Evolutionary conservation across 192 early-diverging fungal species (phyloP), one percentile per base, ranked within the genome.

Genomic region (Phycomyces nitens): DNA sequence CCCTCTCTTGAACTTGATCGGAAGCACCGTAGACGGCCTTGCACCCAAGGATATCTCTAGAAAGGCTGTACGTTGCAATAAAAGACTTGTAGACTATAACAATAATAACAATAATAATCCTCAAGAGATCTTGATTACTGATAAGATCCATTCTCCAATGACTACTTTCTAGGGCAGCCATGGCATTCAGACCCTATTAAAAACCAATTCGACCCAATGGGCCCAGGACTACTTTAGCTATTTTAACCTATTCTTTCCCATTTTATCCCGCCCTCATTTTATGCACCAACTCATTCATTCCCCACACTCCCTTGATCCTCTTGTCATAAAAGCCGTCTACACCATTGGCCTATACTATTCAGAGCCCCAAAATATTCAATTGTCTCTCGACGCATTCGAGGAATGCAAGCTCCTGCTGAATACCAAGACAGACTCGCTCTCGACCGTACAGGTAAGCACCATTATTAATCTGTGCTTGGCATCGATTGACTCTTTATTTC

Each of bases 161-260:
- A 58, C 43, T 61, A 50, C 51, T 40, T 55, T 68, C 62, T 65
- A 74, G 54, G 51, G 51, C 50, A 56, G 68, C 60, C 26, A 69
- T 57, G 53, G 49, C 68, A 62, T 51, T 24, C 14, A 56, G 60
- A 22, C 44, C 44, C 44, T 42, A 50, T 75, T 54, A 62, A 66
- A 63, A 29, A 43, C 26, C 53, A 57, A 51, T 41, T 56, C 64
- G 27, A 14, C 38, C 52, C 38, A 54, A 12, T 57, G 53, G 40
- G 65, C 53, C 44, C 47, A 65, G 15, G 40, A 56, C n/a, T 75
- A 49, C 26, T 75, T 75, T 60, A 34, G 21, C 43, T 51, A 75
- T 39, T 69, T 75, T 59, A 75, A 75, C 49, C 41, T 62, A 39
- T 43, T 75, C 4, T 75, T 75, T 21, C 73, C 73, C 10, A 52